Conservation (phyloP, 768 basidiomycete species). For the Tricholoma hemisulphureum region DNA sequence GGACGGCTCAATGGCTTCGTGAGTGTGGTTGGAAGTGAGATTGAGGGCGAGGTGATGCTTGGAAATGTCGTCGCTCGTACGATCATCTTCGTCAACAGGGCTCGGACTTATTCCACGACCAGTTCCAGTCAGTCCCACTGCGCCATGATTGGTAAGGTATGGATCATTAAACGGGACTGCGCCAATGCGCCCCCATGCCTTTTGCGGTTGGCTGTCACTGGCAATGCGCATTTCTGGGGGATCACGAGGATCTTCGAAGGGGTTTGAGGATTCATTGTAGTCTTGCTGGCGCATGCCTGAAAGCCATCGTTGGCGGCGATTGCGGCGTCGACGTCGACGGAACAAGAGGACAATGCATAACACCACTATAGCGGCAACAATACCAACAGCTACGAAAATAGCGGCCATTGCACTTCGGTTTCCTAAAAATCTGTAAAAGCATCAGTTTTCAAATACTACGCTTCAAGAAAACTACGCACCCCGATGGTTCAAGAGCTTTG, state of each 20-base stretch:
- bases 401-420: slow-evolving; percentile 71
- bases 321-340: slow-evolving; percentile 40
- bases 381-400: slow-evolving; percentile 67
- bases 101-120: slow-evolving; percentile 2
- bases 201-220: neutral
- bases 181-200: slow-evolving; percentile 1
- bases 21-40: slow-evolving; percentile 14
- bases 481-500: slow-evolving; percentile 20
- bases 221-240: slow-evolving; percentile 18
- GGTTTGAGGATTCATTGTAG: slow-evolving; percentile 29
- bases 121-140: neutral
- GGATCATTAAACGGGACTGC: slow-evolving; percentile 1
- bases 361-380: slow-evolving; percentile 48
- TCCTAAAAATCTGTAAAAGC: slow-evolving; percentile 53
- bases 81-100: slow-evolving; percentile 5
- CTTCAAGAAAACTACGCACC: slow-evolving; percentile 16
- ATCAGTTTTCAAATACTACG: neutral
- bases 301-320: slow-evolving; percentile 37
- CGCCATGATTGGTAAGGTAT: neutral
- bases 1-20: slow-evolving; percentile 24
- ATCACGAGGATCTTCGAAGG: slow-evolving; percentile 33
- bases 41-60: neutral
- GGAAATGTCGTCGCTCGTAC: neutral
- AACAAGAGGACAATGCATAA: slow-evolving; percentile 44
- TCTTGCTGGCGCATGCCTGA: slow-evolving; percentile 35